Percentiles rank a stretch among this genome's conserved stretches.
Conservation (phyloP, 2,329 filamentous ascomycete genomes). For the Scytalidium sp. region DNA sequence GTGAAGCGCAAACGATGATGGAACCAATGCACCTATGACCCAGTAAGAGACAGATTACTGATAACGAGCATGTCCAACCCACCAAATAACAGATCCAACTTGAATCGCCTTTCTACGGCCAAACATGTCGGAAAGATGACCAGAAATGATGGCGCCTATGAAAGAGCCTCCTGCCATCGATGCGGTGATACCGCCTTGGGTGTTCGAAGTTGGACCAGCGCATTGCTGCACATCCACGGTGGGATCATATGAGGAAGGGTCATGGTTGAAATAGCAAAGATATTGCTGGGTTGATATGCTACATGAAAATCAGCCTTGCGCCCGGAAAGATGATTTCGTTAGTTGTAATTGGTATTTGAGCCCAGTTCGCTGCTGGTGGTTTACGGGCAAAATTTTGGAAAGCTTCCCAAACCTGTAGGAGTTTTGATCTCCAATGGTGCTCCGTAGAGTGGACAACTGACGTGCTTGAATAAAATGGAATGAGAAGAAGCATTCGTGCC, state of each 20-base stretch:
- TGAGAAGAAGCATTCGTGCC: no score
- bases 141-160: constrained; percentile 59
- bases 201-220: constrained; percentile 46
- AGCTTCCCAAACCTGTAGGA: no score
- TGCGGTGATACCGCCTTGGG: constrained; percentile 64
- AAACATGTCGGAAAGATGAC: constrained; percentile 54
- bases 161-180: constrained; percentile 71
- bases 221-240: constrained; percentile 40
- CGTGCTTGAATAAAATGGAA: no score
- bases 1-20: constrained; percentile 55
- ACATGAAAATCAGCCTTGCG: not conserved
- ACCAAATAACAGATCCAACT: constrained; percentile 44
- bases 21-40: constrained; percentile 57
- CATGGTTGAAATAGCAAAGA: constrained; percentile 47
- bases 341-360: no score
- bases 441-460: no score
- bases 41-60: no score
- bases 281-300: constrained; percentile 47
- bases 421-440: no score
- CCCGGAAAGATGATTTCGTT: no score
- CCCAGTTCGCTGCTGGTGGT: no score
- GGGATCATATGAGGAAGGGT: constrained; percentile 15
- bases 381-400: no score
- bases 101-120: constrained; percentile 48
- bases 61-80: no score